Base-by-base conservation (phyloP, 2,329 filamentous ascomycete species). In the Sporothrix schenckii region DNA sequence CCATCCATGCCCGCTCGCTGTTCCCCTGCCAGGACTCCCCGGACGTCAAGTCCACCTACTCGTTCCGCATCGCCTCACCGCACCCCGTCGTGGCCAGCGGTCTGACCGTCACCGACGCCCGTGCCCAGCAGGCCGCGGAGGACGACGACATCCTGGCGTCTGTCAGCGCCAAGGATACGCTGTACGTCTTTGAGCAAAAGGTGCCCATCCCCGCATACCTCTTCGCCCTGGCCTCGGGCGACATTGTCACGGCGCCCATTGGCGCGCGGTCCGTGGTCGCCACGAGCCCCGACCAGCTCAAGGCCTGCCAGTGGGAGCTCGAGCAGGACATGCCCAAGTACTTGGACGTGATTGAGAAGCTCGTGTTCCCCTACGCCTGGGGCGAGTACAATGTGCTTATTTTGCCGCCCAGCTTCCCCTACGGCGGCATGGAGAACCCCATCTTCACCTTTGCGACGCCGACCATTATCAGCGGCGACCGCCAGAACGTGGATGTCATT, bases 1-100 rank as follows among this genome's bases (percentile, higher is more conserved):
- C 94, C 69, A 98, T 97, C 77, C 94, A 98, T 77, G 93, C 92
- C 56, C 89, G 95, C 72, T 97, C 93, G 63, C 87, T 98, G 72
- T 97, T 98, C 80, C 95, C 95, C 7, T 98, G 94, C 81, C 94
- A 98, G 82, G 95, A 99, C 78, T 98, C 95, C 0, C 95, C 95
- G 3, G 94, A 97, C 79, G 92, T 97, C 76, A 99, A 99, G 83
- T 93, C 92, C n/a, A 96, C 93, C 1, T 93, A 94, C 80, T 89
- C 90, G 73, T 97, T 97, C 83, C 91, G 90, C 77, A 91, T 99
- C 77, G 89, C 89, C 34, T 97, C 93, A 30, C 89, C 91, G 5
- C 86, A 97, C 16, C 93, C 93, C 0, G 94, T 97, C n/a, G 88
- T 98, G 70, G 94, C 94, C 44, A 97, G 93, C 77, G 95, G 95